Evolutionary conservation across 176 grass and related monocot species (phyloP).

Genomic region (Typha latifolia): DNA sequence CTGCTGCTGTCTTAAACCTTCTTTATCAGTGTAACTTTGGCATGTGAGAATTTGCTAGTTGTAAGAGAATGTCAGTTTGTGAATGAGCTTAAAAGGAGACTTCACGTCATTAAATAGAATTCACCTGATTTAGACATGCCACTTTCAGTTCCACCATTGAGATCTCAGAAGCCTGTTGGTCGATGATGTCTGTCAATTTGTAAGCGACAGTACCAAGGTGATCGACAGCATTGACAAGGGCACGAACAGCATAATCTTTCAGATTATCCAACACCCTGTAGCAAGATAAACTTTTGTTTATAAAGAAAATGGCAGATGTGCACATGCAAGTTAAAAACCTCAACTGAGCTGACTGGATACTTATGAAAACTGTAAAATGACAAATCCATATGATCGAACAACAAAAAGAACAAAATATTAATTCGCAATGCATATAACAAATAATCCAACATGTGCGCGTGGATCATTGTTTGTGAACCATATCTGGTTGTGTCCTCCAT

Average conservation of each 20-base stretch:
- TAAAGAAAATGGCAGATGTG: no score
- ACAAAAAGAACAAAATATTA: no score
- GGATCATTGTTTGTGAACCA: no score
- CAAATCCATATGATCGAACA: no score
- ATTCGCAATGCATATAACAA: no score
- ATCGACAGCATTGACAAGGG: slow-evolving; percentile 91
- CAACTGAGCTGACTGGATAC: no score
- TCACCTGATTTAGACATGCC: slow-evolving; percentile 73
- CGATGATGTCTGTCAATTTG: slow-evolving; percentile 80
- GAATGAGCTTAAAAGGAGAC: neutral
- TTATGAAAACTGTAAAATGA: no score
- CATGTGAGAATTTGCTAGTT: slow-evolving; percentile 58
- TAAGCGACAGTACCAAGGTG: slow-evolving; percentile 88
- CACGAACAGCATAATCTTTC: slow-evolving; percentile 92
- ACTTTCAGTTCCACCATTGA: slow-evolving; percentile 64
- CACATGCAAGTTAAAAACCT: no score
- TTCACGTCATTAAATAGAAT: slow-evolving; percentile 4
- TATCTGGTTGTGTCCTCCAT: no score
- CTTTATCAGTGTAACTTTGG: slow-evolving; percentile 88
- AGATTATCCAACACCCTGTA: slow-evolving; percentile 86
- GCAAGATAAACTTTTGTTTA: no score
- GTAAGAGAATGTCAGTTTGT: slow-evolving; percentile 13
- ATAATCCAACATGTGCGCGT: no score
- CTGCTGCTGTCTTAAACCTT: slow-evolving; percentile 78
- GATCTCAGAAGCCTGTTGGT: slow-evolving; percentile 68